Evolutionary conservation across 2,329 filamentous ascomycete genomes (phyloP).

Genomic region (Talaromyces sp.): DNA sequence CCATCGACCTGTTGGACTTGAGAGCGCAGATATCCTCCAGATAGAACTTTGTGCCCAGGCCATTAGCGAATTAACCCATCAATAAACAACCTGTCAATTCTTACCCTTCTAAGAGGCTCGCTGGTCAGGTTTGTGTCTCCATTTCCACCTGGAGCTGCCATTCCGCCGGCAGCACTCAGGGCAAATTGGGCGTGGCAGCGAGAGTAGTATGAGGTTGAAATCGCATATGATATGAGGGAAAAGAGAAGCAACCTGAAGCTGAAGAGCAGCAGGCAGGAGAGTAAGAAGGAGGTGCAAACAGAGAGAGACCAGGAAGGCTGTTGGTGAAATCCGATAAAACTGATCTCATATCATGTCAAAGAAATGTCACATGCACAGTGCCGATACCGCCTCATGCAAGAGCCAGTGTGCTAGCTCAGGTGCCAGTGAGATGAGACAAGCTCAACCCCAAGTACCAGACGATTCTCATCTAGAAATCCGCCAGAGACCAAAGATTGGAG

Average conservation of each 20-base stretch:
- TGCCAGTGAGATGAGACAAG: not conserved
- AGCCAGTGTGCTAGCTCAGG: not conserved
- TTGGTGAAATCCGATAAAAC: not conserved
- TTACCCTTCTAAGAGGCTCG: not conserved
- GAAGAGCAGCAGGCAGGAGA: not conserved
- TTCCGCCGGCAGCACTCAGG: not conserved
- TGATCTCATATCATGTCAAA: not conserved
- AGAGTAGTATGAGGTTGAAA: not conserved
- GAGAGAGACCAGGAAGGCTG: not conserved
- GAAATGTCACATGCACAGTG: not conserved
- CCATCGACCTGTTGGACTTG: conserved; percentile 15
- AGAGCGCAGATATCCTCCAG: conserved; percentile 17
- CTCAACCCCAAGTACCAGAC: not conserved
- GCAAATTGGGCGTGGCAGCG: not conserved
- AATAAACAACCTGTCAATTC: not conserved
- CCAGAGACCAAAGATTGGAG: not conserved
- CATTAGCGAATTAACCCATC: not conserved
- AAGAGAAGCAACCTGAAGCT: not conserved
- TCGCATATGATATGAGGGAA: not conserved
- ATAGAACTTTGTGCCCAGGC: conserved; percentile 13
- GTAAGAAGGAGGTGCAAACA: not conserved
- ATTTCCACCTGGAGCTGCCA: not conserved
- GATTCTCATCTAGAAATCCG: too few relatives aligned
- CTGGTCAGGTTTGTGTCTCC: not conserved
- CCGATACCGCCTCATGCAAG: not conserved